These are phyloP conservation scores for Arctium minus DNA, from an alignment of 129 eudicot genomes.

Conservation along the genomic window DNA sequence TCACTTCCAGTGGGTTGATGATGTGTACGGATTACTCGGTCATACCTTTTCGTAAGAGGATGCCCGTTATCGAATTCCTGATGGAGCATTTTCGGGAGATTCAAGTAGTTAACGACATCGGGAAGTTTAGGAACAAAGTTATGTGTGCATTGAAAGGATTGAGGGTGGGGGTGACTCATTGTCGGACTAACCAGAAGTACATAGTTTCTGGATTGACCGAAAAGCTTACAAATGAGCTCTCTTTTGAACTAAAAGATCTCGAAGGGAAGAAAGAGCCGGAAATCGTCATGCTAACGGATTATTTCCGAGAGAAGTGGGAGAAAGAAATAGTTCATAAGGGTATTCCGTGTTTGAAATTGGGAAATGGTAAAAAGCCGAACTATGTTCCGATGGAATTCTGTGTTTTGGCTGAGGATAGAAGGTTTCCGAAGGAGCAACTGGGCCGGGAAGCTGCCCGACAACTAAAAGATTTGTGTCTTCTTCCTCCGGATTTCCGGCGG, in stretches of 20 bases:
- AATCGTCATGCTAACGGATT: conserved; percentile 31
- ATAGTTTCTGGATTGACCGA: conserved; percentile 45
- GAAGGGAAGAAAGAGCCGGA: conserved; percentile 33
- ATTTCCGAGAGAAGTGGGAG: conserved; percentile 50
- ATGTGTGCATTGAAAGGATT: conserved; percentile 40
- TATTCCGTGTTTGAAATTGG: conserved; percentile 68
- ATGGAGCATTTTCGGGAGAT: conserved; percentile 43
- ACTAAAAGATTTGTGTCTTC: conserved; percentile 44
- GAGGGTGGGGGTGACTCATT: conserved; percentile 63
- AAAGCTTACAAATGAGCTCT: conserved; percentile 23
- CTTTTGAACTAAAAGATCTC: conserved; percentile 42
- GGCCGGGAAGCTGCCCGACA: conserved; percentile 21
- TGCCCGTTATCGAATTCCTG: conserved; percentile 67
- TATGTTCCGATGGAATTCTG: conserved; percentile 70
- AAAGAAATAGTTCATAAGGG: conserved; percentile 23
- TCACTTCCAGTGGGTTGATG: conserved; percentile 54
- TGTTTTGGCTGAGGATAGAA: conserved; percentile 55
- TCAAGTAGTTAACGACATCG: conserved; percentile 21
- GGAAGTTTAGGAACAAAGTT: conserved; percentile 16
- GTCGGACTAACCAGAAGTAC: conserved; percentile 64
- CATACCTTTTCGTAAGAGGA: conserved; percentile 51
- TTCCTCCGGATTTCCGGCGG: conserved; percentile 40
- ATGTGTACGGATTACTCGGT: conserved; percentile 59
- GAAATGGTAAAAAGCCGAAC: conserved; percentile 36
- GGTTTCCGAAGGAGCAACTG: conserved; percentile 54